These are phyloP conservation scores for Solanum chmielewskii DNA, from an alignment of 257 asterid species.

Conservation along the genomic window DNA sequence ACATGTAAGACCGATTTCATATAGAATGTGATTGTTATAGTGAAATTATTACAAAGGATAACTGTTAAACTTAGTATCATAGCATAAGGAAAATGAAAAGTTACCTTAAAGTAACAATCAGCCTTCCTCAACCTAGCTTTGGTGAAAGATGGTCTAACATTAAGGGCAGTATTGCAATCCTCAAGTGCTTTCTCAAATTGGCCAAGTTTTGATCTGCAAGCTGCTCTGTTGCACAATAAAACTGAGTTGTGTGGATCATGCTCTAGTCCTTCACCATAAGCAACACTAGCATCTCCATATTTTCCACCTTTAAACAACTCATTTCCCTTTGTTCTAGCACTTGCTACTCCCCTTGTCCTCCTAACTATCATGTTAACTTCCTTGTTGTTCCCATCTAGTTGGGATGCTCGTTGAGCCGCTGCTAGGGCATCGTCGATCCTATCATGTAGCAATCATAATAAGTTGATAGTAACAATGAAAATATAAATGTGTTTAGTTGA, in stretches of 20 bases:
- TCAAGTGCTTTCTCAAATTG: constrained; percentile 53
- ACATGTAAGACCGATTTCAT: not conserved
- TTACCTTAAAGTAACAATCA: constrained; percentile 59
- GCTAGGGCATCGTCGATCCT: constrained; percentile 61
- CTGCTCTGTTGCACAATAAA: constrained; percentile 64
- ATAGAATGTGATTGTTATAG: not conserved
- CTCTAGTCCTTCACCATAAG: constrained; percentile 61
- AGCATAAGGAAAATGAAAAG: not conserved
- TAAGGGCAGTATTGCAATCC: constrained; percentile 58
- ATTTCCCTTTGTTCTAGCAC: constrained; percentile 56
- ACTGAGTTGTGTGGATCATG: constrained; percentile 53
- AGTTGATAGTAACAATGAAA: not conserved
- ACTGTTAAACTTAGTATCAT: not conserved
- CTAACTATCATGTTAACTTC: constrained; percentile 36
- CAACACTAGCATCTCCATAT: constrained; percentile 48
- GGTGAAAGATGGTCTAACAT: constrained; percentile 35
- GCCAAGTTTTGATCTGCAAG: constrained; percentile 53
- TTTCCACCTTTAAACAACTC: constrained; percentile 41
- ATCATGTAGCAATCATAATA: not conserved
- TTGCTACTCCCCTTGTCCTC: constrained; percentile 43
- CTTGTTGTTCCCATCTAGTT: constrained; percentile 49
- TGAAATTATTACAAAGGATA: not conserved
- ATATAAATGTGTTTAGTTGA: not conserved
- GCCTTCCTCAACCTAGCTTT: constrained; percentile 73
- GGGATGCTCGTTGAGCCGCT: constrained; percentile 46